Conservation (phyloP, 2,329 filamentous ascomycete species). For the Penicillium brevicompactum region DNA sequence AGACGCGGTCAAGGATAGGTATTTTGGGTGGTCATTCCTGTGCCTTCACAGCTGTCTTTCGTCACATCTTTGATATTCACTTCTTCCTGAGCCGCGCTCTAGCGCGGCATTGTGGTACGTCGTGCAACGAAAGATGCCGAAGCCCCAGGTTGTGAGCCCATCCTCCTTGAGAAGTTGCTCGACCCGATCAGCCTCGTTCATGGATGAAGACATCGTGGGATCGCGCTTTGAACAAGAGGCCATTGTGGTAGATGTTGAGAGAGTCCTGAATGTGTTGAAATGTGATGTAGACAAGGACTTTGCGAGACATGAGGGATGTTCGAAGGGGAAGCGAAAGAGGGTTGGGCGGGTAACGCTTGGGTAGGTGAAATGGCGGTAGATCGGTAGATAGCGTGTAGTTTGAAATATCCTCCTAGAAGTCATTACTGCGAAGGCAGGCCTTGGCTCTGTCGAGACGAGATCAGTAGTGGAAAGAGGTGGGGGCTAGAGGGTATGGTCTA, state of each 20-base stretch:
- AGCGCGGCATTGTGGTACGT: not conserved
- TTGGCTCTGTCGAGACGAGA: not conserved
- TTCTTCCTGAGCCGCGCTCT: no score
- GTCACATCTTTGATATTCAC: no score
- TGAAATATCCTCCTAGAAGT: not conserved
- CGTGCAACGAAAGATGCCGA: not conserved
- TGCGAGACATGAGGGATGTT: not conserved
- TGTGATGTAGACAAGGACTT: not conserved
- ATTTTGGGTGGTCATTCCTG: no score
- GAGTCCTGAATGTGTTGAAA: conserved; percentile 1
- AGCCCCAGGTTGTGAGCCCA: not conserved
- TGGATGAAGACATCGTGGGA: not conserved
- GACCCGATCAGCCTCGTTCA: not conserved
- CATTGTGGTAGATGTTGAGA: not conserved
- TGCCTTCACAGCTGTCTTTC: no score
- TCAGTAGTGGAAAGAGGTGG: not conserved
- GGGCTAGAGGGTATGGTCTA: not conserved
- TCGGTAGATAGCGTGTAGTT: conserved; percentile 1
- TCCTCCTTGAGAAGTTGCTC: not conserved
- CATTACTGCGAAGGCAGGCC: not conserved
- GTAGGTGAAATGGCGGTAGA: not conserved
- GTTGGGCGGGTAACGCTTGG: not conserved
- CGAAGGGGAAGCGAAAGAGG: conserved; percentile 1
- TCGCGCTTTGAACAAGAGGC: not conserved
- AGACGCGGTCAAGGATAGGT: no score